Evolutionary conservation across 2,329 filamentous ascomycete species (phyloP), one percentile per base, ranked within the genome.

Genomic region (Thermomyces lanuginosus): DNA sequence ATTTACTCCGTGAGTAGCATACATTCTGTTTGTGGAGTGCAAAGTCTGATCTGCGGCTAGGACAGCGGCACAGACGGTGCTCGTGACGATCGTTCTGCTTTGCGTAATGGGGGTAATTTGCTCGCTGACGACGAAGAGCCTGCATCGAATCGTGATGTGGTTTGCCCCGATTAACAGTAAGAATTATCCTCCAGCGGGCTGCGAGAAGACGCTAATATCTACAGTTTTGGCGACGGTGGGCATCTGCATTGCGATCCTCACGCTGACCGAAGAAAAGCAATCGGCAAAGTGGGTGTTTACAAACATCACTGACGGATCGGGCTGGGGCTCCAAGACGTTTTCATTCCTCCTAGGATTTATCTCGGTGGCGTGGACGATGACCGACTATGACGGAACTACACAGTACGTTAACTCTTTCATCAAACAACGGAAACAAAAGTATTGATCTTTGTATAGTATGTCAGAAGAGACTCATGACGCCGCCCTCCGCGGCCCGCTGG

Each of bases 391-490:
- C 38, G 69, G 65, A 23, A 76, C 71, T 7, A 73, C 70, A 4
- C 71, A 75, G 62, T 66, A 49, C 44, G 58, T 49, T 25, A 10
- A 18, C 13, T 8, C 12, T 4, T 27, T 3, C 7, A 16, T 15
- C 14, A 5, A 9, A 22, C 14, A 31, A 4, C 14, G 12, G 28
- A 31, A 38, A 32, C 35, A 39, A 31, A 31, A 11, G 3, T 22
- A 36, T 23, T 40, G 27, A 33, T 36, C 36, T 2, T 24, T 10
- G 6, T 36, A 35, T 38, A 65, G 61, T 40, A 73, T 76, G 63
- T 72, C 69, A 2, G 71, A 75, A 53, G 70, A 76, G 49, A 73
- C 67, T 0, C 68, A 72, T 36, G 64, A 75, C 42, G 69, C 71
- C 5, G 69, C 68, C 2, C 57, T 68, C 26, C 58, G 60, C 32